A percentile compares a stretch with the other conserved stretches of the same genome.
Evolutionary conservation across 305 asterid species (phyloP).

Genomic region (Petunia hybrid): DNA sequence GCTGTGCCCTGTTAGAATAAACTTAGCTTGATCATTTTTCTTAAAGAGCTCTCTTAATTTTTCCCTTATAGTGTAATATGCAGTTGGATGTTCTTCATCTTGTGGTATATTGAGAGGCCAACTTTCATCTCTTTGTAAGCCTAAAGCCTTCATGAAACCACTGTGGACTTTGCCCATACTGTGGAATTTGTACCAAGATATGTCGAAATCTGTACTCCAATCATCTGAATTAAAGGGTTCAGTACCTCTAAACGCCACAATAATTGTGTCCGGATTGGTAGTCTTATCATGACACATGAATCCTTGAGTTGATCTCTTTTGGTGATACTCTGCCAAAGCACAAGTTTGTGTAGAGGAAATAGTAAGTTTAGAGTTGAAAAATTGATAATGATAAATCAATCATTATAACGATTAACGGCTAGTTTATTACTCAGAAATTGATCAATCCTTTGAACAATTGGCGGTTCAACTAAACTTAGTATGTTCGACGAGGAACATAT

Average conservation of each 20-base stretch:
- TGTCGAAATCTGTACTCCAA: constrained; percentile 66
- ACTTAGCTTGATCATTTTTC: constrained; percentile 32
- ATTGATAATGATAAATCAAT: neutral
- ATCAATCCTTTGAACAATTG: no score
- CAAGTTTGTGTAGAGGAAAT: neutral
- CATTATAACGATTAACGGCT: no score
- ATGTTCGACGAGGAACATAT: no score
- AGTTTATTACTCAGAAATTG: no score
- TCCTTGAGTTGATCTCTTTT: constrained; percentile 54
- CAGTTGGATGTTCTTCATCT: constrained; percentile 3
- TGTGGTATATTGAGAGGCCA: constrained; percentile 40
- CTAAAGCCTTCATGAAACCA: constrained; percentile 71
- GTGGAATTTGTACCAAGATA: constrained; percentile 54
- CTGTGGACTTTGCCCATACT: constrained; percentile 58
- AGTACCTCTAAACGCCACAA: constrained; percentile 71
- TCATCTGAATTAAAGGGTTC: constrained; percentile 55
- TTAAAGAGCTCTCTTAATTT: constrained; percentile 35
- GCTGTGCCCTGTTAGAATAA: constrained; percentile 72
- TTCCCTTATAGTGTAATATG: constrained; percentile 54
- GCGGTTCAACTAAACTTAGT: no score
- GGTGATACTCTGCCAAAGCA: constrained; percentile 47
- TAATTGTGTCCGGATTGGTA: constrained; percentile 37
- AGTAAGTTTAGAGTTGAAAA: neutral
- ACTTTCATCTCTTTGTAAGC: constrained; percentile 44
- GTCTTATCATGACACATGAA: constrained; percentile 51